Conservation (phyloP, 2,329 filamentous ascomycete species). For the Botryosphaeria dothidea region DNA sequence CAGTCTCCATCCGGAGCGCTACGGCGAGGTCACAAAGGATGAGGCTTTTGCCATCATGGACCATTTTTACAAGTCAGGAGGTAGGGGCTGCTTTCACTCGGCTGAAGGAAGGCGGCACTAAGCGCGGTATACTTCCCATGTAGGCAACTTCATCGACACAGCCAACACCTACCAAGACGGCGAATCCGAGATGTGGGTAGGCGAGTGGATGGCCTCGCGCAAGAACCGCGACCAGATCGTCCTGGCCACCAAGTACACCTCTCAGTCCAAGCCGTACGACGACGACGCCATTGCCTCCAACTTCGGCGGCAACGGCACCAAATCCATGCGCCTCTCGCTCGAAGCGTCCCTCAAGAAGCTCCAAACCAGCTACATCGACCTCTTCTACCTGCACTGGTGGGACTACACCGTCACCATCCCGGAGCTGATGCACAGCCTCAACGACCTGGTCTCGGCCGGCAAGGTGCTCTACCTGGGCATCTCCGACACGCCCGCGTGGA, state of each 20-base stretch:
- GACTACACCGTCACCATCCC: slow-evolving; percentile 44
- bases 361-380: slow-evolving; percentile 68
- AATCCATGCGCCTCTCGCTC: slow-evolving; percentile 39
- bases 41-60: slow-evolving; percentile 67
- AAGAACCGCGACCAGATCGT: slow-evolving; percentile 42
- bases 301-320: slow-evolving; percentile 43
- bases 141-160: slow-evolving; percentile 63
- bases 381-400: slow-evolving; percentile 43
- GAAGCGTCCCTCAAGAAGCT: slow-evolving; percentile 52
- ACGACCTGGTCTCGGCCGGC: slow-evolving; percentile 41
- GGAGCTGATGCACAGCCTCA: slow-evolving; percentile 47
- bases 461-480: slow-evolving; percentile 49
- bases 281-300: slow-evolving; percentile 31
- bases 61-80: slow-evolving; percentile 61
- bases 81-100: neutral
- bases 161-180: slow-evolving; percentile 28
- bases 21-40: slow-evolving; percentile 45
- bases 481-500: slow-evolving; percentile 47
- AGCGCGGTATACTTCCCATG: neutral
- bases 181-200: slow-evolving; percentile 46
- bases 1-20: slow-evolving; percentile 42
- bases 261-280: slow-evolving; percentile 26
- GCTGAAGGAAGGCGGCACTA: neutral
- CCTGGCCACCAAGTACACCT: slow-evolving; percentile 43
- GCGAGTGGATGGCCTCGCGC: slow-evolving; percentile 44